A percentile compares a stretch with the other conserved stretches of the same genome.
phyloP scores from a whole-genome alignment of 805 yeast species.

The Lipomyces yamadae region DNA sequence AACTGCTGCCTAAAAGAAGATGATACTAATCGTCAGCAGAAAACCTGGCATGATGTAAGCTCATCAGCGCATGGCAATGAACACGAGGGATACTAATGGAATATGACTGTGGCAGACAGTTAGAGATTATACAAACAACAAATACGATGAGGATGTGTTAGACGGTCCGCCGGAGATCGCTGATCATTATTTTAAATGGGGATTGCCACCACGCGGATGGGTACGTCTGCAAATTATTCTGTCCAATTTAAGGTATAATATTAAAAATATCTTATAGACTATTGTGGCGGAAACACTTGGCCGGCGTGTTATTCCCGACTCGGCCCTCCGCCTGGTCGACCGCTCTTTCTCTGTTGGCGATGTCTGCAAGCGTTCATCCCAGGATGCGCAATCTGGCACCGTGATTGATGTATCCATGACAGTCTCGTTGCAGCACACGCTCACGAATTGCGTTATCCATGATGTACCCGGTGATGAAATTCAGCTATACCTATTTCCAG shows the following conservation, averaged over 20 bases:
- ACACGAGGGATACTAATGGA: constrained; percentile 4
- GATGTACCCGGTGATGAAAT: constrained; percentile 29
- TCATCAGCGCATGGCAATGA: not conserved
- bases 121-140: constrained; percentile 24
- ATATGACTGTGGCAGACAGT: constrained; percentile 19
- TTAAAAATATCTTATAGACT: constrained; percentile 16
- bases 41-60: constrained; percentile 38
- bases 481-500: constrained; percentile 28
- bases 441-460: constrained; percentile 29
- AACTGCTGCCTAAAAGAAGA: not conserved
- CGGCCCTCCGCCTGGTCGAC: constrained; percentile 33
- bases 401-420: constrained; percentile 27
- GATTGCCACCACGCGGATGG: constrained; percentile 38
- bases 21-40: constrained; percentile 17
- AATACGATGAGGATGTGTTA: constrained; percentile 17
- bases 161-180: constrained; percentile 35
- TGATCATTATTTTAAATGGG: constrained; percentile 15
- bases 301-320: constrained; percentile 31
- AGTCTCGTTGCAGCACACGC: constrained; percentile 34
- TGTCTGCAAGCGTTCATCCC: constrained; percentile 23
- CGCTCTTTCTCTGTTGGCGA: constrained; percentile 34
- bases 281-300: constrained; percentile 28
- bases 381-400: constrained; percentile 31
- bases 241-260: not conserved
- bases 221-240: constrained; percentile 12